Conservation (phyloP, 2,329 filamentous ascomycete species). For the Claviceps sp. region DNA sequence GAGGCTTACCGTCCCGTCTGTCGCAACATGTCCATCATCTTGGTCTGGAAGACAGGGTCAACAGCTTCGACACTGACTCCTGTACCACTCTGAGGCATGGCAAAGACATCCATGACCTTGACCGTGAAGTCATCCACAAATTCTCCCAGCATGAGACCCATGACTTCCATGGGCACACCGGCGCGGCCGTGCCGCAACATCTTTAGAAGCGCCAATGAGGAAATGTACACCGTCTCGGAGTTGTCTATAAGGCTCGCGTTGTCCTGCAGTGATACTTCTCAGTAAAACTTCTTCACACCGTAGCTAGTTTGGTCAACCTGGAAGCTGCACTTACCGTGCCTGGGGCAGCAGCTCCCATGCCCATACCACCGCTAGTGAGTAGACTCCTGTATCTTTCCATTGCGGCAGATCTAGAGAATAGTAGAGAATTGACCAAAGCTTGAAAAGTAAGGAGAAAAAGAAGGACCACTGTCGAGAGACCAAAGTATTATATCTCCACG, state of each 20-base stretch:
- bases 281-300: neutral
- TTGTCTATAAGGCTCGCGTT: conserved; percentile 91
- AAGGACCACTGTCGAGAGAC: neutral
- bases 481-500: neutral
- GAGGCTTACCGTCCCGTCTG: conserved; percentile 77
- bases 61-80: conserved; percentile 97
- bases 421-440: neutral
- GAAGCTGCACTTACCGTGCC: conserved; percentile 23
- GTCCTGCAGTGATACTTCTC: conserved; percentile 43
- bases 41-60: conserved; percentile 96
- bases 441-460: neutral
- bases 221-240: conserved; percentile 98
- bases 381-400: conserved; percentile 93
- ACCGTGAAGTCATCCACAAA: conserved; percentile 99
- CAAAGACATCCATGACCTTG: conserved; percentile 94
- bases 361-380: conserved; percentile 63
- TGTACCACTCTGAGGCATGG: conserved; percentile 97
- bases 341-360: conserved; percentile 37
- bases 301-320: neutral
- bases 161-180: conserved; percentile 99
- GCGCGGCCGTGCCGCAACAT: conserved; percentile 97
- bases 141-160: conserved; percentile 97
- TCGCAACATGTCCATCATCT: conserved; percentile 99
- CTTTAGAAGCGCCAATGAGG: conserved; percentile 89
- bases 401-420: conserved; percentile 11